Evolutionary conservation across 2,329 filamentous ascomycete species (phyloP), one percentile per base, ranked within the genome.

Genomic region (Xylariaceae sp.): DNA sequence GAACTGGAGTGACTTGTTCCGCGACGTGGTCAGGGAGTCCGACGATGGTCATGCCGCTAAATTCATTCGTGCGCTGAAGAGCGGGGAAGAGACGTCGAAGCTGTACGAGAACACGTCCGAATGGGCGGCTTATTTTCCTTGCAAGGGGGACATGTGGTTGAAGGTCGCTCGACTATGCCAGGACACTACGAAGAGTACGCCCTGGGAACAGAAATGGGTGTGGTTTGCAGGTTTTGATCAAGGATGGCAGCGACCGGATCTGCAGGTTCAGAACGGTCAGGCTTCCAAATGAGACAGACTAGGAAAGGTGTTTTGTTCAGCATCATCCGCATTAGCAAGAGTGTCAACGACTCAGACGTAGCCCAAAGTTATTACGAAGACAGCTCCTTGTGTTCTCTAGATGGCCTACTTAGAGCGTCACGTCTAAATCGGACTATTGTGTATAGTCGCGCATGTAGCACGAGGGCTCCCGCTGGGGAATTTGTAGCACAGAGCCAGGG

Each of bases 1-100:
- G 55, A 49, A 18, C 19, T 70, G 68, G 68, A 18, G 47, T 0
- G 56, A 59, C 7, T 39, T 69, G 3, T 70, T 54, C 52, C 12
- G 36, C 0, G 59, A 44, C 1, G 55, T 66, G 6, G 59, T 47
- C 15, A 42, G 50, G 11, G 33, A 48, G 12, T 61, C 64, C 38
- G 68, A 70, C 39, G 68, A 71, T 38, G 67, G 67, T 0, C 68
- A 71, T 52, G 58, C 60, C 0, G 63, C 58, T 36, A 71, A 71
- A 56, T 63, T 68, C 32, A 48, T 68, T 5, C 59, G 68, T 4
- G 66, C 66, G 0, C 30, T 67, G 39, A 66, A 66, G 52, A 65
- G 64, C 45, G 68, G 62, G 3, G 55, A 66, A 44, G 48, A 62
- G 14, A 48, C 39, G 10, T 54, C 40, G 12, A 45, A 39, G 36